phyloP scores from a whole-genome alignment of 1,284 basidiomycete genomes.

The Heimioporus retisporus region DNA sequence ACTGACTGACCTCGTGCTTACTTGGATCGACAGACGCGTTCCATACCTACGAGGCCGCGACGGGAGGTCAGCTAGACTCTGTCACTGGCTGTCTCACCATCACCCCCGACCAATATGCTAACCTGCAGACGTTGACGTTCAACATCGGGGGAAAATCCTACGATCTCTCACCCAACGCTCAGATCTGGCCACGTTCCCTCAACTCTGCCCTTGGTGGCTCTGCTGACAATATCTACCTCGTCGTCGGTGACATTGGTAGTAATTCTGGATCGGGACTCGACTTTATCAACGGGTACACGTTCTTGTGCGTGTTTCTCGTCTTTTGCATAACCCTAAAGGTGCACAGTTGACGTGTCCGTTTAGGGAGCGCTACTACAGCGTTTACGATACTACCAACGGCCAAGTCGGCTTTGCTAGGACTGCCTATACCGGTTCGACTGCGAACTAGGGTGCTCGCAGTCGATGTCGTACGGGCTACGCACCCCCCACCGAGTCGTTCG shows the following conservation, averaged over 20 bases:
- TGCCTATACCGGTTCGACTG: conserved; percentile 44
- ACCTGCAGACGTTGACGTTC: conserved; percentile 47
- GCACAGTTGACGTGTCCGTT: conserved; percentile 4
- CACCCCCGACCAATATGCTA: conserved; percentile 49
- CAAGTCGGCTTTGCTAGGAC: conserved; percentile 60
- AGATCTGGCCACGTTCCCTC: conserved; percentile 3
- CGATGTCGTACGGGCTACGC: too few relatives aligned
- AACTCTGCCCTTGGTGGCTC: background rate
- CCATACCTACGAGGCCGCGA: conserved; percentile 1
- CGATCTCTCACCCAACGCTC: background rate
- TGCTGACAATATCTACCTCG: background rate
- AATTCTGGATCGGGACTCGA: background rate
- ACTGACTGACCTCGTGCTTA: background rate
- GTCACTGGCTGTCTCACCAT: conserved; percentile 54
- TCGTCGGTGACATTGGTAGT: background rate
- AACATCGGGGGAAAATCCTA: background rate
- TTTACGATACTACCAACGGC: conserved; percentile 58
- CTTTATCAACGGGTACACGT: conserved; percentile 20
- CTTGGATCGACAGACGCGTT: conserved; percentile 3
- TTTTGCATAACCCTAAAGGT: background rate
- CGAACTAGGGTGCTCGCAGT: background rate
- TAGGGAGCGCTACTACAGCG: conserved; percentile 60
- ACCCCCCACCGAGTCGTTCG: too few relatives aligned
- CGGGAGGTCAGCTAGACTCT: conserved; percentile 50
- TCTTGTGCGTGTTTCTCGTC: conserved; percentile 27